Percentiles rank a stretch among this genome's conserved stretches.
Evolutionary conservation across 768 basidiomycete species (phyloP).

Genomic region (Panus rudis): DNA sequence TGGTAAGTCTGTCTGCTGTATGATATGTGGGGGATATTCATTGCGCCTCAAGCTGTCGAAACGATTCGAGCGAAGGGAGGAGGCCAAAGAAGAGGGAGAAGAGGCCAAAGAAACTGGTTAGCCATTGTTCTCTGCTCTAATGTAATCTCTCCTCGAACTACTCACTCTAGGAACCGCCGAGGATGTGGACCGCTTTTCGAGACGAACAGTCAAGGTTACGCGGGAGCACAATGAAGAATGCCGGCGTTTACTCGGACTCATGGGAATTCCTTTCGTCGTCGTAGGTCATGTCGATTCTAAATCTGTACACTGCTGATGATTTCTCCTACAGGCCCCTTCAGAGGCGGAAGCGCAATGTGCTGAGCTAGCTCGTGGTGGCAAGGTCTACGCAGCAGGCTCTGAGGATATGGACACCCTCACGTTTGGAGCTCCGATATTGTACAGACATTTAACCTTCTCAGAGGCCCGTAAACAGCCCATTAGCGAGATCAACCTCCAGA

Average conservation of each 20-base stretch:
- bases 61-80: conserved; percentile 85
- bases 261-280: conserved; percentile 95
- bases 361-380: conserved; percentile 92
- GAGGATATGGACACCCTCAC: conserved; percentile 99
- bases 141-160: background rate
- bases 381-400: conserved; percentile 96
- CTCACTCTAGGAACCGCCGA: conserved; percentile 62
- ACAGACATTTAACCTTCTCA: conserved; percentile 94
- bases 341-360: conserved; percentile 99
- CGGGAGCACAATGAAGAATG: conserved; percentile 96
- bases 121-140: conserved; percentile 9
- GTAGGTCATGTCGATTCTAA: conserved; percentile 38
- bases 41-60: conserved; percentile 68
- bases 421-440: conserved; percentile 85
- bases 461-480: conserved; percentile 98
- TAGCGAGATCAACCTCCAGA: conserved; percentile 78
- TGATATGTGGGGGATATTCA: background rate
- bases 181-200: conserved; percentile 84
- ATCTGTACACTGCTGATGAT: conserved; percentile 1
- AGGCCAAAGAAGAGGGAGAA: conserved; percentile 90
- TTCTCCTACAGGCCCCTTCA: conserved; percentile 71
- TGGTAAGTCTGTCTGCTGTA: conserved; percentile 50
- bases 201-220: conserved; percentile 92
- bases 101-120: conserved; percentile 91
- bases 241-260: conserved; percentile 73